Evolutionary conservation across 139 green algal genomes (phyloP).

Genomic region (Chlorella sp.): DNA sequence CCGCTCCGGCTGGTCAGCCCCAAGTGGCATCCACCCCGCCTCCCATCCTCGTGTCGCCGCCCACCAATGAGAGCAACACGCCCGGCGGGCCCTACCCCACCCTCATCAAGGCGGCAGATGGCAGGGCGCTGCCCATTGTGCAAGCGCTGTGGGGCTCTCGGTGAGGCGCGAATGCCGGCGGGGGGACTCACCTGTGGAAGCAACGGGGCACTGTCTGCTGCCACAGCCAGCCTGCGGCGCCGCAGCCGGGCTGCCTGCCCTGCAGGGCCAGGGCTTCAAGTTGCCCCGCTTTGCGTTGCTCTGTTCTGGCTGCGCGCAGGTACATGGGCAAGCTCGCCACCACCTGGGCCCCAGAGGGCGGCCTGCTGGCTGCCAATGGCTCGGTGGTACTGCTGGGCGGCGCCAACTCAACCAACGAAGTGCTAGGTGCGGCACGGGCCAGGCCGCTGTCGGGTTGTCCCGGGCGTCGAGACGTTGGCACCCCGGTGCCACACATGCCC

Average conservation of each 20-base stretch:
- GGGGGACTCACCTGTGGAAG: too few species aligned
- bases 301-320: too few species aligned
- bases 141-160: neutral
- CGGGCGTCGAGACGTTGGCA: too few species aligned
- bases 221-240: too few species aligned
- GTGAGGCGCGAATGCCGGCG: too few species aligned
- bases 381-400: constrained; percentile 20
- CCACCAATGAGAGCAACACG: neutral
- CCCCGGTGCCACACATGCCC: too few species aligned
- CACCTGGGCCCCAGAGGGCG: neutral
- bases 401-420: constrained; percentile 14
- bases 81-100: constrained; percentile 3
- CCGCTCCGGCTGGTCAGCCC: neutral
- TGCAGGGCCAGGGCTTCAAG: too few species aligned
- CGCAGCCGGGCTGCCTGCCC: too few species aligned
- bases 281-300: neutral
- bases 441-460: too few species aligned
- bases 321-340: constrained; percentile 21
- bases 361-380: constrained; percentile 4
- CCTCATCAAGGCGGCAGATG: neutral
- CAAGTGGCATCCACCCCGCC: neutral
- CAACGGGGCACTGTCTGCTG: too few species aligned
- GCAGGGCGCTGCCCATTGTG: constrained; percentile 9
- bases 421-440: constrained; percentile 7
- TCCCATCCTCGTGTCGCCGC: neutral